phyloP scores from a whole-genome alignment of 371 early-diverging fungal species.

The Lichtheimia ramosa region DNA sequence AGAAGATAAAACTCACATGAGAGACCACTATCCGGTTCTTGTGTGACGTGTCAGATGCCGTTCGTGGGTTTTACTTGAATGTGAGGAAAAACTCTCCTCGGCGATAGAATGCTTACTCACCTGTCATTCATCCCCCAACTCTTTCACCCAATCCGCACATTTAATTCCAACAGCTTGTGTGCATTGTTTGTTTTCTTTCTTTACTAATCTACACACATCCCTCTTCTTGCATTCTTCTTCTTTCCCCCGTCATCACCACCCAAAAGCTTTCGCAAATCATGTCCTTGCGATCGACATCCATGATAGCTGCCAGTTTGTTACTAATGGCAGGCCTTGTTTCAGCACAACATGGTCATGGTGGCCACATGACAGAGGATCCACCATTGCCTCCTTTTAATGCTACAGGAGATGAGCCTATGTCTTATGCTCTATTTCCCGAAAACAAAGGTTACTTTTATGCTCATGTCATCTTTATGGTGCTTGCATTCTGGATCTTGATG shows the following conservation, averaged over 20 bases:
- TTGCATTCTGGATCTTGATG: conserved; percentile 51
- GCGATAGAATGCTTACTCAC: no score
- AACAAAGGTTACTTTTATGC: conserved; percentile 40
- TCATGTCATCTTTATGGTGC: conserved; percentile 45
- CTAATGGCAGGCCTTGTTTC: conserved; percentile 9
- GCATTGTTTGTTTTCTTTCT: no score
- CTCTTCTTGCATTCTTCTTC: no score
- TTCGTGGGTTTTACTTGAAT: neutral
- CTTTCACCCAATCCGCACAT: no score
- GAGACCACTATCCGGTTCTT: neutral
- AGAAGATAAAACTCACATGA: neutral
- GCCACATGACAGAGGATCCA: conserved; percentile 29
- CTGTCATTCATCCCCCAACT: no score
- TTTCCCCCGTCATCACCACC: no score
- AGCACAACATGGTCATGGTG: conserved; percentile 34
- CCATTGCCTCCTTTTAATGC: conserved; percentile 41
- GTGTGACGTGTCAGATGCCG: conserved; percentile 4
- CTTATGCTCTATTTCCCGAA: conserved; percentile 45
- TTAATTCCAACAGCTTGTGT: no score
- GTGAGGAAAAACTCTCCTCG: no score
- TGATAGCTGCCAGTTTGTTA: neutral
- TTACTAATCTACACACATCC: no score
- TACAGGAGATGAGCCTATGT: conserved; percentile 52
- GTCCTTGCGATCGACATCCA: no score
- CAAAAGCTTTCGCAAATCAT: no score